Conservation (phyloP, 495 filamentous ascomycete species). For the Annulohypoxylon bovei region DNA sequence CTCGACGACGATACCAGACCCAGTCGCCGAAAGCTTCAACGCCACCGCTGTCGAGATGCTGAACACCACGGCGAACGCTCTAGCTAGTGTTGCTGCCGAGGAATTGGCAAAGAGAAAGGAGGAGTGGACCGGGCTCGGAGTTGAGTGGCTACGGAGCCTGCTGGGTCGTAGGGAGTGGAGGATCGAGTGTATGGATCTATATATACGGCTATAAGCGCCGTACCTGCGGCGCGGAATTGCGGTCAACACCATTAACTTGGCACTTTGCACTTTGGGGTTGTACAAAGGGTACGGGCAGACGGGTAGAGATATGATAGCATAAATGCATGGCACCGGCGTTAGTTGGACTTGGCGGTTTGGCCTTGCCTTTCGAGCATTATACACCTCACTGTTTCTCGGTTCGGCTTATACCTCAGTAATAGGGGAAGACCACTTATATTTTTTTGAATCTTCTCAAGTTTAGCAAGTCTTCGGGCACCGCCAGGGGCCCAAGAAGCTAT, state of each 20-base stretch:
- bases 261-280: neutral
- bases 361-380: constrained; percentile 8
- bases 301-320: constrained; percentile 14
- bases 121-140: constrained; percentile 82
- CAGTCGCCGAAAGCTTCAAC: constrained; percentile 53
- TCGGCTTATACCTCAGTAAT: neutral
- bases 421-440: neutral
- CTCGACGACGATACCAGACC: constrained; percentile 46
- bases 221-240: neutral
- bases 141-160: constrained; percentile 83
- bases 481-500: neutral
- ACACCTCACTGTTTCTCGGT: neutral
- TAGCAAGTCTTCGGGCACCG: neutral
- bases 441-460: neutral
- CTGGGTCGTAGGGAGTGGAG: constrained; percentile 82
- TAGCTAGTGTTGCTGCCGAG: constrained; percentile 73
- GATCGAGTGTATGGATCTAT: constrained; percentile 83
- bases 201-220: constrained; percentile 68
- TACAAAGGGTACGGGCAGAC: constrained; percentile 17
- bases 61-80: constrained; percentile 73
- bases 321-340: constrained; percentile 47
- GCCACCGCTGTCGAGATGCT: constrained; percentile 66
- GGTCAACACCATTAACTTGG: neutral
- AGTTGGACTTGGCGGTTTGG: constrained; percentile 24
- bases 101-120: constrained; percentile 64